Percentiles rank a stretch among this genome's conserved stretches.
These are phyloP conservation scores for Fraxinus albicans DNA, from an alignment of 305 asterid genomes.

Conservation along the genomic window DNA sequence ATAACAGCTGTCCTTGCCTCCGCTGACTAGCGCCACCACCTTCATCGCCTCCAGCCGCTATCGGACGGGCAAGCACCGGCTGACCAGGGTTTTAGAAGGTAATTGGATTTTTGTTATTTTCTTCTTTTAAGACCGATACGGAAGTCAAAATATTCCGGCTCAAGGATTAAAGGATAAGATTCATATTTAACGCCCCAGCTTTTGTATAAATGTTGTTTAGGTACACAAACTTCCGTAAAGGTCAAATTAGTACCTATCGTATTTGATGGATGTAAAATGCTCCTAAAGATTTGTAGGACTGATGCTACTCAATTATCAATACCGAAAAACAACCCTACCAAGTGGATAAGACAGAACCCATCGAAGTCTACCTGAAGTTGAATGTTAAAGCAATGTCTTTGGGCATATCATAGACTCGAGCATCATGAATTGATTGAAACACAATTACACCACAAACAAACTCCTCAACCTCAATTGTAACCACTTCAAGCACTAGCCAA, in stretches of 20 bases:
- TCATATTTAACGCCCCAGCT: not conserved
- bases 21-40: constrained; percentile 92
- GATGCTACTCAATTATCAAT: not conserved
- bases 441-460: not conserved
- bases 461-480: no score
- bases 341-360: no score
- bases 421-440: not conserved
- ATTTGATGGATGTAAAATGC: not conserved
- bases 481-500: not conserved
- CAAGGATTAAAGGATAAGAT: not conserved
- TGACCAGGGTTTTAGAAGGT: constrained; percentile 26
- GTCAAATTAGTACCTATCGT: not conserved
- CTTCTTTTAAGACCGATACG: not conserved
- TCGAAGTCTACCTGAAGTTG: no score
- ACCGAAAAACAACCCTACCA: not conserved
- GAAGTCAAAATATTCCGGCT: not conserved
- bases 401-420: not conserved
- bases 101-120: not conserved
- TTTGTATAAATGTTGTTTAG: not conserved
- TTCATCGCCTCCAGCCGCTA: constrained; percentile 47
- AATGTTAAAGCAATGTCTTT: no score
- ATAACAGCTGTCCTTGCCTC: constrained; percentile 93
- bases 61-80: constrained; percentile 11
- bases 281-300: not conserved
- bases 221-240: not conserved